Base-by-base conservation (phyloP, 192 early-diverging fungal species). In the Coemansia sp. region DNA sequence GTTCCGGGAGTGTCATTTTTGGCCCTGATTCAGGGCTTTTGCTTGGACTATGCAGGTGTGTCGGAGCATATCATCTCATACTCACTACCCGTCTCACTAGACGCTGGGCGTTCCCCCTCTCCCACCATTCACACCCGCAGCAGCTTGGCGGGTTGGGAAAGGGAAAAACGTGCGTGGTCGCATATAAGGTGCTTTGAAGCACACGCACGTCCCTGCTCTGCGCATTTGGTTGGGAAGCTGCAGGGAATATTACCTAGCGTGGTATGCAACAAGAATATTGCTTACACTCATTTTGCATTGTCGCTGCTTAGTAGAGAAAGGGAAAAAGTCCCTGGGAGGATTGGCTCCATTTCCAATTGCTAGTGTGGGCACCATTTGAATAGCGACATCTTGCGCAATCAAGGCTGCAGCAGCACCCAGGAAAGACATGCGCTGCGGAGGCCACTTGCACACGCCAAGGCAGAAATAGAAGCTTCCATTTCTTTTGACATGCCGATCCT, bases 371-470 rank as follows among this genome's bases (percentile, higher is more conserved):
- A 19, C 10, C 12, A 49, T 2, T 27, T 24, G 12, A 35, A 64
- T 64, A 47, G 62, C 62, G 62, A 53, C 62, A 64, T 11, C 47
- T 51, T 64, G 47, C 62, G 62, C 49, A 64, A 64, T 64, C 27
- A 31, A 10, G 10, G 22, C 27, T 49, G 27, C 46, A 53, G 29
- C 27, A 32, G 17, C 14, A 47, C 4, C n/a, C n/a, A 10, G 2
- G 6, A 47, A 24, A 49, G 24, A 49, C 29, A 31, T 15, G 27
- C 4, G 4, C 15, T 31, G 49, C 27, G 27, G 49, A 53, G 32
- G n/a, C n/a, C n/a, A n/a, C n/a, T 7, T 35, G 7, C 32, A 35
- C 32, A 35, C 32, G n/a, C n/a, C n/a, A 35, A 35, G 14, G 29
- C 27, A 17, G 29, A 29, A 47, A 47, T 22, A 47, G 22, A 53